Conservation (phyloP, 768 basidiomycete species). For the Krasilnikovozyma curviuscula region DNA sequence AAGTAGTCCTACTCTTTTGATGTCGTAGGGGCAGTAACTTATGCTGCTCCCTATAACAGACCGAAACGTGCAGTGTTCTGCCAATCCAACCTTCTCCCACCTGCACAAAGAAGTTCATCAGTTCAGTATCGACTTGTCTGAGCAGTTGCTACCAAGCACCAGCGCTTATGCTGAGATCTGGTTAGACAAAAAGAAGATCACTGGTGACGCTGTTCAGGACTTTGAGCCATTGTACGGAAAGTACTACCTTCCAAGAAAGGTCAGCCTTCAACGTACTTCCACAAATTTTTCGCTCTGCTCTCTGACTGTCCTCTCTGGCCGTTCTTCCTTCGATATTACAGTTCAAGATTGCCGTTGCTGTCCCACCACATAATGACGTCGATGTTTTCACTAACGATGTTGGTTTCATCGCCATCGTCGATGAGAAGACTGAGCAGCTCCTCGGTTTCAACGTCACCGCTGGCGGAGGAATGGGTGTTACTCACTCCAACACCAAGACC, state of each 20-base stretch:
- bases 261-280: conserved; percentile 23
- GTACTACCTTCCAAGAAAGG: conserved; percentile 90
- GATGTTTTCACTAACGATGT: conserved; percentile 91
- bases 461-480: conserved; percentile 98
- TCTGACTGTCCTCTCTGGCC: neutral
- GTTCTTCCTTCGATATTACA: conserved; percentile 23
- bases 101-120: conserved; percentile 65
- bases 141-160: conserved; percentile 70
- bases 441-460: conserved; percentile 82
- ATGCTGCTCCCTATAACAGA: conserved; percentile 10
- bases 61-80: conserved; percentile 78
- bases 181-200: conserved; percentile 92
- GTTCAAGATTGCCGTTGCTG: conserved; percentile 94
- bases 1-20: conserved; percentile 24
- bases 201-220: conserved; percentile 81
- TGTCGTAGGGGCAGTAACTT: neutral
- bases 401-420: conserved; percentile 86
- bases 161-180: conserved; percentile 97
- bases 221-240: conserved; percentile 94
- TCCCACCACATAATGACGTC: conserved; percentile 89
- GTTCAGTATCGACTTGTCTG: conserved; percentile 66
- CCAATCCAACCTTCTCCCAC: conserved; percentile 73
- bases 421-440: conserved; percentile 45
- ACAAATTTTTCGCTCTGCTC: neutral
- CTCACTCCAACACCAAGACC: conserved; percentile 96